These are phyloP conservation scores for Candida multigemmis DNA, from an alignment of 805 yeast genomes.

Conservation along the genomic window DNA sequence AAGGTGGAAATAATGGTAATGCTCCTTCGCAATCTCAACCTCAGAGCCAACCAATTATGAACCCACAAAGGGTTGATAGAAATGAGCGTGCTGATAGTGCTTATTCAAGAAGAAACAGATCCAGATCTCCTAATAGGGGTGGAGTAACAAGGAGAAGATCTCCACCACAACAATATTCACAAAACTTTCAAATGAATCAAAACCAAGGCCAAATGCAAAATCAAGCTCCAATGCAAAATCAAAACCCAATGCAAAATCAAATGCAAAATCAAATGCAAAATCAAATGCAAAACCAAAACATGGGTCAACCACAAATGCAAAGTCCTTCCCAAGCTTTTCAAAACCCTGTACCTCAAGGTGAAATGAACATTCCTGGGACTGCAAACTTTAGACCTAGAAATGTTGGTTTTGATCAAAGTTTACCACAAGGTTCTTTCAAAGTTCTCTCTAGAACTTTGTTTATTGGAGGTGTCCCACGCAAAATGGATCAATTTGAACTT, in stretches of 20 bases:
- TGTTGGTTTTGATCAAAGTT: conserved; percentile 57
- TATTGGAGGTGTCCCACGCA: conserved; percentile 85
- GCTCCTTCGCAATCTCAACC: conserved; percentile 9
- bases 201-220: conserved; percentile 5
- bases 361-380: conserved; percentile 59
- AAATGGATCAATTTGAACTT: conserved; percentile 70
- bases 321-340: conserved; percentile 2
- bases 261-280: conserved; percentile 1
- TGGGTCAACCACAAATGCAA: conserved; percentile 1
- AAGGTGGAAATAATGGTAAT: conserved; percentile 13
- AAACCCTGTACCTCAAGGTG: conserved; percentile 24
- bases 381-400: conserved; percentile 72
- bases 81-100: conserved; percentile 7
- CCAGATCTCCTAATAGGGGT: conserved; percentile 40
- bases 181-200: conserved; percentile 2
- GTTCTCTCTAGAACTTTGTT: conserved; percentile 87
- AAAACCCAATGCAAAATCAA: conserved; percentile 3
- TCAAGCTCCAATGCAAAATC: conserved; percentile 4
- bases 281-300: conserved; percentile 1
- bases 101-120: conserved; percentile 42
- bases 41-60: conserved; percentile 8
- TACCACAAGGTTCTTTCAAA: conserved; percentile 73
- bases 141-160: conserved; percentile 18
- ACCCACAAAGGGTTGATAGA: neutral
- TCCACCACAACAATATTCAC: conserved; percentile 12